phyloP scores from a whole-genome alignment of 495 filamentous ascomycete species.

The Penicillium herquei region DNA sequence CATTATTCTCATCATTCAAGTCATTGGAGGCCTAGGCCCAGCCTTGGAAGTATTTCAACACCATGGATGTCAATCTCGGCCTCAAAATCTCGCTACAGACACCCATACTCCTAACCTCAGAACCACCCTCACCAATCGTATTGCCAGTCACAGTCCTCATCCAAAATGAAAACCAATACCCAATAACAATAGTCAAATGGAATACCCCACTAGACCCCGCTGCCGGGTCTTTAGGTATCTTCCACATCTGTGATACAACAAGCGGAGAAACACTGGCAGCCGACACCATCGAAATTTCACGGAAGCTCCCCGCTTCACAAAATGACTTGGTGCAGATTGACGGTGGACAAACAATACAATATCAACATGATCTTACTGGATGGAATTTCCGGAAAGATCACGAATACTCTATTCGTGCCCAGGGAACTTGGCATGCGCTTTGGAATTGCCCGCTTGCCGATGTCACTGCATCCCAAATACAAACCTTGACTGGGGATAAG shows the following conservation, averaged over 20 bases:
- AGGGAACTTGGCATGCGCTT: conserved; percentile 33
- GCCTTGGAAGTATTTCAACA: too few relatives aligned
- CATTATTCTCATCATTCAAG: too few relatives aligned
- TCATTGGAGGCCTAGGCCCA: too few relatives aligned
- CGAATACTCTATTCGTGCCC: conserved; percentile 28
- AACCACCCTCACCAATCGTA: conserved; percentile 7
- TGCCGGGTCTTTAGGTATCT: conserved; percentile 45
- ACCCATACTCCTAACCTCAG: not conserved
- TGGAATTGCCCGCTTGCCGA: conserved; percentile 15
- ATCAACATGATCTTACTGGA: conserved; percentile 3
- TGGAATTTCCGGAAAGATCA: conserved; percentile 19
- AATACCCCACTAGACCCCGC: conserved; percentile 47
- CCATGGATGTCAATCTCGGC: too few relatives aligned
- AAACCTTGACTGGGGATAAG: conserved; percentile 11
- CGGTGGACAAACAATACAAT: conserved; percentile 10
- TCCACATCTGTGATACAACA: conserved; percentile 38
- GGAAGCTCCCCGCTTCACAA: conserved; percentile 40
- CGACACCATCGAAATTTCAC: conserved; percentile 42
- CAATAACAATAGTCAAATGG: conserved; percentile 51
- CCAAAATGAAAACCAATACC: conserved; percentile 34
- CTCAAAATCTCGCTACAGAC: too few relatives aligned
- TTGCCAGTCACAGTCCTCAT: conserved; percentile 33
- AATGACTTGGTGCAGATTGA: not conserved
- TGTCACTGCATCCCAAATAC: conserved; percentile 22
- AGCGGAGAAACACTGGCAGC: conserved; percentile 30